Base-by-base conservation (phyloP, 2,329 filamentous ascomycete genomes). In the Fusarium domesticum region DNA sequence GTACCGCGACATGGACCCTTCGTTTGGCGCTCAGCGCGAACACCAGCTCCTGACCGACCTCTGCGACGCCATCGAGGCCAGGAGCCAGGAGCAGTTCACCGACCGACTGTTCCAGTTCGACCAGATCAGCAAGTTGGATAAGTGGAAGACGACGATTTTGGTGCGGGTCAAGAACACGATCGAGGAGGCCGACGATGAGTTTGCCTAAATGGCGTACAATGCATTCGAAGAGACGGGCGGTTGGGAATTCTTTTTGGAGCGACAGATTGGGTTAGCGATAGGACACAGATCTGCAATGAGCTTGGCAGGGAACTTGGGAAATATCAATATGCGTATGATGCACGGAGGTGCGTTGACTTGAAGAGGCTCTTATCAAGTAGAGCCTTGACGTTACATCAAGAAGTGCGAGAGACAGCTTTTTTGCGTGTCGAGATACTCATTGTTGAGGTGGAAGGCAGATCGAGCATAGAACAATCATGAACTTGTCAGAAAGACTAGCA, bases 91-190 rank as follows among this genome's bases (percentile, higher is more conserved):
- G 59, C 75, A 78, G 49, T 97, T 95, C 61, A 81, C 85, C 17
- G 89, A 95, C 63, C 90, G 91, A 66, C 70, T 93, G 52, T 95
- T 87, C 74, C 84, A 92, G 66, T 97, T 82, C 64, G 90, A 96
- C 66, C 88, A 95, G 72, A 77, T 96, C 72, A 93, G 84, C 72
- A 93, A 93, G 75, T 72, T 97, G 62, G 91, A 96, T 65, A 93
- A 92, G 74, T 97, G 92, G 92, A 96, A 96, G 85, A 96, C 88
- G 39, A 88, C 85, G 23, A 73, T 96, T 45, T 69, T 96, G 51
- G 72, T 95, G 62, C 80, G 83, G 57, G 78, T 96, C 61, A 96
- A 96, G 83, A 84, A 84, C 60, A 76, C 76, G 42, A 95, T 96
- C 59, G 85, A 92, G 70, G 74, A 68, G 51, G 64, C 65, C 15